These are phyloP conservation scores for Anaeromyces robustus DNA, from an alignment of 192 early-diverging fungal genomes.

Conservation along the genomic window DNA sequence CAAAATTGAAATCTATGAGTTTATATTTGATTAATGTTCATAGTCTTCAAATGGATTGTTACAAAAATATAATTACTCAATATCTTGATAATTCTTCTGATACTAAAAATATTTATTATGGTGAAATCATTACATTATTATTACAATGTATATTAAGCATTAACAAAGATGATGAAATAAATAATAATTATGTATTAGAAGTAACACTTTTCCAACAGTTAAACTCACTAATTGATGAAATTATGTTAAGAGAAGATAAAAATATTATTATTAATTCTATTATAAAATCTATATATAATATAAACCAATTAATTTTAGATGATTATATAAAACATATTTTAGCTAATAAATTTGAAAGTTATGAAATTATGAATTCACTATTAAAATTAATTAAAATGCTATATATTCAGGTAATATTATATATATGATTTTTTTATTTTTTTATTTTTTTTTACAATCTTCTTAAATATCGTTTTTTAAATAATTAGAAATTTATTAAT, in stretches of 20 bases:
- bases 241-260: background rate
- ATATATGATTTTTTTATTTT: too few relatives aligned
- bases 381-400: background rate
- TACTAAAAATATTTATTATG: background rate
- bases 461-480: too few relatives aligned
- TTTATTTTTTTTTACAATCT: too few relatives aligned
- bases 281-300: background rate
- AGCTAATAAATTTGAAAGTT: background rate
- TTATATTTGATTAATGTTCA: background rate
- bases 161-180: background rate
- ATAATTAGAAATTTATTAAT: too few relatives aligned
- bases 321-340: background rate
- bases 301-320: background rate
- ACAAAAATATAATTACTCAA: background rate
- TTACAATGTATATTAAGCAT: background rate
- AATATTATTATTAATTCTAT: background rate
- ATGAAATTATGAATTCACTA: background rate
- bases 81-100: background rate
- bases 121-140: background rate
- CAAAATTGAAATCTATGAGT: background rate
- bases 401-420: background rate
- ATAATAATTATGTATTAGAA: background rate
- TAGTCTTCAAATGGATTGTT: background rate
- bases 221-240: background rate
- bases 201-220: background rate